Base-by-base conservation (phyloP, 2,329 filamentous ascomycete species). In the Beauveria scarabaeidicola region DNA sequence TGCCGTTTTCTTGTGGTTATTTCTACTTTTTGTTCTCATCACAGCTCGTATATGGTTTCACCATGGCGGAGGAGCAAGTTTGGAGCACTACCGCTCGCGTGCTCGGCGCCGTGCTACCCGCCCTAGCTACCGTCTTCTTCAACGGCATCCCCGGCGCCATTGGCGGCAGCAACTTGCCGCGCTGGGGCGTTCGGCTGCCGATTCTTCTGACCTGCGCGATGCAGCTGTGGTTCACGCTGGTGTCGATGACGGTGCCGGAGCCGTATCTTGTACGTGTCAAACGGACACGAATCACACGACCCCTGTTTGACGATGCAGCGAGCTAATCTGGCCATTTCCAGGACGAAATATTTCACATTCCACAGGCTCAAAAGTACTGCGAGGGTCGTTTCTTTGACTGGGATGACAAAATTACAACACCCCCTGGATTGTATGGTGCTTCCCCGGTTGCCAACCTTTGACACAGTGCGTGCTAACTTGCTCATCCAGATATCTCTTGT, bases 401-500 rank as follows among this genome's bases (percentile, higher is more conserved):
- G 94, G 92, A 99, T 73, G 88, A 93, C 61, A 99, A 97, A 72
- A 94, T 99, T 69, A 99, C 94, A 0, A 99, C 94, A 1, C 94
- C 94, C 0, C 93, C 94, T 0, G 94, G 92, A 38, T 76, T 99
- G 76, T 91, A 78, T 70, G 78, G 21, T 11, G 6, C 9, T n/a
- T 7, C 67, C 21, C 13, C 15, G 36, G 72, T 29, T 59, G 67
- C 19, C 46, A 15, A 23, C 46, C 3, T 21, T 9, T 27, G 38
- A 11, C 23, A 6, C 36, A 43, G 25, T 23, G 32, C 32, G 32
- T 9, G 44, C 32, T 29, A 46, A 23, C 51, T 3, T 25, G 17
- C 3, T 44, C 19, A 52, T 15, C 21, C 54, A 82, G 78, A 7
- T 82, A 83, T 62, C 64, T 78, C 17, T 63, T 81, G 5, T 80